Evolutionary conservation across 352 stramenopile genomes (phyloP).

Genomic region (Globisporangium middletonii): DNA sequence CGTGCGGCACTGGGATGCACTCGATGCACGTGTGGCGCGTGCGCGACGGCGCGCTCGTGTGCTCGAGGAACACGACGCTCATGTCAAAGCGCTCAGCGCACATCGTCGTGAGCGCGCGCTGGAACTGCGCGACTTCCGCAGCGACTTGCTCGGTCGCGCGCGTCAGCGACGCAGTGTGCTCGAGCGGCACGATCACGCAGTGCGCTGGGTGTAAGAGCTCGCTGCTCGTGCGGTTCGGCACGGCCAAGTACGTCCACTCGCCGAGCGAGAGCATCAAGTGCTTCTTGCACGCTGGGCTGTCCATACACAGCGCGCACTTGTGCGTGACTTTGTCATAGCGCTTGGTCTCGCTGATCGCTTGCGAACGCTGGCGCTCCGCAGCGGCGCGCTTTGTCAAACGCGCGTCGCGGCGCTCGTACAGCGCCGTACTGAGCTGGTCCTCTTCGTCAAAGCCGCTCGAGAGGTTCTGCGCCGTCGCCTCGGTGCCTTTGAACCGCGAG

Average conservation of each 20-base stretch:
- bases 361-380: constrained; percentile 40
- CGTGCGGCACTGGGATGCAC: constrained; percentile 67
- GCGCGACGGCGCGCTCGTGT: constrained; percentile 52
- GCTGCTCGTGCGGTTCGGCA: constrained; percentile 42
- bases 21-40: constrained; percentile 72
- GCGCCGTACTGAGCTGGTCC: constrained; percentile 62
- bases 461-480: constrained; percentile 53
- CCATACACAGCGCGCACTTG: constrained; percentile 65
- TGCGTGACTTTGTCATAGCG: constrained; percentile 60
- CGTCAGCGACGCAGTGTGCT: constrained; percentile 55
- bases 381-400: constrained; percentile 57
- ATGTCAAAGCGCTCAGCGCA: constrained; percentile 42
- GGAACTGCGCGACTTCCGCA: constrained; percentile 64
- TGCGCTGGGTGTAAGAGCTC: constrained; percentile 41
- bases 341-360: constrained; percentile 53
- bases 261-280: constrained; percentile 76
- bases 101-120: constrained; percentile 50
- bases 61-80: constrained; percentile 76
- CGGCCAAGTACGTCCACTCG: constrained; percentile 64
- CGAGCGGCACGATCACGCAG: constrained; percentile 71
- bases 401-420: constrained; percentile 39
- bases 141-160: constrained; percentile 57
- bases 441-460: constrained; percentile 82
- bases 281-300: constrained; percentile 71
- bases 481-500: constrained; percentile 62